A percentile compares a stretch with the other conserved stretches of the same genome.
These are phyloP conservation scores for Calocera viscosa DNA, from an alignment of 768 basidiomycete species.

Conservation along the genomic window DNA sequence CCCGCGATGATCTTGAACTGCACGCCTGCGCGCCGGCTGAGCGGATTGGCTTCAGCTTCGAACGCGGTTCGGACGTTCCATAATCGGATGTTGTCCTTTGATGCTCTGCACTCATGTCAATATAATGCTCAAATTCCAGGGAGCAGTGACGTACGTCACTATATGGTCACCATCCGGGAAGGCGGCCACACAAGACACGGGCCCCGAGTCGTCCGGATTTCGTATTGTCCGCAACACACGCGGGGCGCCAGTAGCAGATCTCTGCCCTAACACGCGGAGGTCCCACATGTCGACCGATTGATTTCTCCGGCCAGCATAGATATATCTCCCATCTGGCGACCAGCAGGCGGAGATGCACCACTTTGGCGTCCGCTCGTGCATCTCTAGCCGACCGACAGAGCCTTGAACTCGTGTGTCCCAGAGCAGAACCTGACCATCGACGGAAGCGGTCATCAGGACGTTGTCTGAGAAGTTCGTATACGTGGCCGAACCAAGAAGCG, in stretches of 20 bases:
- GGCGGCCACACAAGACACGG: constrained; percentile 80
- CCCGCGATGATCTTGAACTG: constrained; percentile 93
- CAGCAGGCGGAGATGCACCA: constrained; percentile 97
- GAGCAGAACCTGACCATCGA: constrained; percentile 84
- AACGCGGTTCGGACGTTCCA: constrained; percentile 82
- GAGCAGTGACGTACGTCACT: constrained; percentile 51
- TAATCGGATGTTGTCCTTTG: constrained; percentile 80
- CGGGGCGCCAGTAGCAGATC: constrained; percentile 52
- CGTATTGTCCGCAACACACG: constrained; percentile 67
- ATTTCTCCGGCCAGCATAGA: constrained; percentile 84
- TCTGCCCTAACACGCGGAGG: constrained; percentile 61
- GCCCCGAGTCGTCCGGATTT: constrained; percentile 78
- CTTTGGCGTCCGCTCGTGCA: constrained; percentile 84
- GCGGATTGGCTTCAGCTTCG: constrained; percentile 47
- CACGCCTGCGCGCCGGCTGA: constrained; percentile 42
- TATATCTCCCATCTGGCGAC: constrained; percentile 76
- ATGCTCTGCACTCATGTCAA: constrained; percentile 46
- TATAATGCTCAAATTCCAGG: constrained; percentile 8
- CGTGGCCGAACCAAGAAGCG: constrained; percentile 47
- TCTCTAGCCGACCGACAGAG: constrained; percentile 75
- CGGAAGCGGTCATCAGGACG: constrained; percentile 72
- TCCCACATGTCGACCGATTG: constrained; percentile 92
- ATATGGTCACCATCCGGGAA: constrained; percentile 89
- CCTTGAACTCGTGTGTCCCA: constrained; percentile 73
- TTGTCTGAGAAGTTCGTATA: constrained; percentile 66